These are phyloP conservation scores for Cyclocybe cylindracea DNA, from an alignment of 768 basidiomycete genomes.

Conservation along the genomic window DNA sequence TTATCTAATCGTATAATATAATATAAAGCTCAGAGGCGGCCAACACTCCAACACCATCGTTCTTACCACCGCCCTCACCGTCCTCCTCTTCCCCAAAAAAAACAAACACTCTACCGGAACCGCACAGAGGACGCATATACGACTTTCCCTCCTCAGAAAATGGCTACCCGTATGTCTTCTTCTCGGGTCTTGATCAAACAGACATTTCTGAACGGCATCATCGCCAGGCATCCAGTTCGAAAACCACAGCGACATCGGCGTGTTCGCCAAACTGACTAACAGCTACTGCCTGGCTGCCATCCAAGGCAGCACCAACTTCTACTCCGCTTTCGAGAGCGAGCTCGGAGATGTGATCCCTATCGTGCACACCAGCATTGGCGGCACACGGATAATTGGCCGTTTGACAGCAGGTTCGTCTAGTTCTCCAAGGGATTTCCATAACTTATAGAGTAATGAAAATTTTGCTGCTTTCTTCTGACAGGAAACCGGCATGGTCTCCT, in stretches of 20 bases:
- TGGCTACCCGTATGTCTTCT: constrained; percentile 49
- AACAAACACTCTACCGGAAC: not conserved
- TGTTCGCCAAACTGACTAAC: constrained; percentile 97
- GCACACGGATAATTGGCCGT: constrained; percentile 91
- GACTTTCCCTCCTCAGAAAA: constrained; percentile 19
- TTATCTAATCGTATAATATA: constrained; percentile 23
- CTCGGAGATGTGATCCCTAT: constrained; percentile 88
- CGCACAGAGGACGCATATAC: not conserved
- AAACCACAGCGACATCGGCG: constrained; percentile 94
- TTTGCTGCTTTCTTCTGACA: constrained; percentile 23
- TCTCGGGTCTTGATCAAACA: constrained; percentile 3
- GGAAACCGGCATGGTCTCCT: constrained; percentile 97
- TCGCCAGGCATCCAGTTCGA: constrained; percentile 86
- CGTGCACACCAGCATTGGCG: constrained; percentile 93
- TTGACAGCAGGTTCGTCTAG: constrained; percentile 78
- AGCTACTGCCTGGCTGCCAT: constrained; percentile 95
- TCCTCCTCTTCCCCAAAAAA: constrained; percentile 3
- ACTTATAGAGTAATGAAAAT: not conserved
- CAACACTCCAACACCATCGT: constrained; percentile 10
- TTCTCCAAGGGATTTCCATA: not conserved
- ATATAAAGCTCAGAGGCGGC: constrained; percentile 10
- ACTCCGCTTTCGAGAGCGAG: constrained; percentile 95
- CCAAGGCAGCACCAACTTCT: constrained; percentile 96
- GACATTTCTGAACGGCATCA: constrained; percentile 13
- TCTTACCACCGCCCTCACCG: constrained; percentile 1